Evolutionary conservation across 768 basidiomycete genomes (phyloP).

Genomic region (Boletus patriciae): DNA sequence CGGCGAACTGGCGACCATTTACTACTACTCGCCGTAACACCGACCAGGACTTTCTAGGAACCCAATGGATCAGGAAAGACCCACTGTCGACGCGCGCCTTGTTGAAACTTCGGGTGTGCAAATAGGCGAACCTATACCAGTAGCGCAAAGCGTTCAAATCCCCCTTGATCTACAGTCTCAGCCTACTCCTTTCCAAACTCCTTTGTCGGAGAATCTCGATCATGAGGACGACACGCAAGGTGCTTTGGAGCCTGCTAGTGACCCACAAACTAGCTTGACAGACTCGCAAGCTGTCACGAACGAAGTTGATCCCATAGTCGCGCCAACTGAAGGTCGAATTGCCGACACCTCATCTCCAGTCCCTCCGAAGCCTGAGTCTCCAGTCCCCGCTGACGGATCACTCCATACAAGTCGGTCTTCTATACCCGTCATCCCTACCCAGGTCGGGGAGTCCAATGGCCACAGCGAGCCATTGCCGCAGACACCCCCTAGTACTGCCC

Average conservation of each 20-base stretch:
- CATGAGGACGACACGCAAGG: slow-evolving; percentile 1
- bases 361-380: slow-evolving; percentile 1
- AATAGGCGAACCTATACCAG: slow-evolving; percentile 6
- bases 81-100: slow-evolving; percentile 2
- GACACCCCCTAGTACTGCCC: slow-evolving; percentile 19
- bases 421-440: slow-evolving; percentile 5
- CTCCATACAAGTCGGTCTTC: slow-evolving; percentile 5
- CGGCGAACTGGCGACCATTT: neutral
- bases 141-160: slow-evolving; percentile 7
- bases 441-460: slow-evolving; percentile 14
- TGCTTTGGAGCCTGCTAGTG: neutral
- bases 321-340: neutral
- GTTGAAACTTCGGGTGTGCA: slow-evolving; percentile 3
- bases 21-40: neutral
- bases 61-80: slow-evolving; percentile 21
- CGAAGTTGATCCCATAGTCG: neutral
- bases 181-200: slow-evolving; percentile 2
- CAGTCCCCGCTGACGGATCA: slow-evolving; percentile 4
- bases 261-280: neutral
- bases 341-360: slow-evolving; percentile 11
- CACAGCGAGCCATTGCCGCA: slow-evolving; percentile 15
- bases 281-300: slow-evolving; percentile 5
- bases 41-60: neutral
- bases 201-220: neutral
- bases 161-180: slow-evolving; percentile 7